Conservation (phyloP, 2,329 filamentous ascomycete species). For the Verticillium alfalfae region DNA sequence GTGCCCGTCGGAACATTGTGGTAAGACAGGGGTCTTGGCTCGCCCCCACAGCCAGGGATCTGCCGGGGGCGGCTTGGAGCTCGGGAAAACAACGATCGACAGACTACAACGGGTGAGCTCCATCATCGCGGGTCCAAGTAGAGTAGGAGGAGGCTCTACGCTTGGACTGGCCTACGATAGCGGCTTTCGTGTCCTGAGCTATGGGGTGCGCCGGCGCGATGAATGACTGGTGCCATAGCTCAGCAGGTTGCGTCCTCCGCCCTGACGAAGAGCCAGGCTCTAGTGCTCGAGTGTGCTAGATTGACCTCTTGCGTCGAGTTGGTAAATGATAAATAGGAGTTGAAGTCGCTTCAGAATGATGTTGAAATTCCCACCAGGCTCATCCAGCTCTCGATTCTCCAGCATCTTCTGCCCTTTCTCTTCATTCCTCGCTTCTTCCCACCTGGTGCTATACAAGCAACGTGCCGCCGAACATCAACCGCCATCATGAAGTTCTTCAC, state of each 20-base stretch:
- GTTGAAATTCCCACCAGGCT: neutral
- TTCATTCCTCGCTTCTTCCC: neutral
- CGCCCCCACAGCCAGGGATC: neutral
- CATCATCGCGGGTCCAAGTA: neutral
- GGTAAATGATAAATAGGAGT: neutral
- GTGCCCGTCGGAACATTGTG: neutral
- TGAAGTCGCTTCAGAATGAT: neutral
- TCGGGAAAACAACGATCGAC: neutral
- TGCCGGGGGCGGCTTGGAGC: neutral
- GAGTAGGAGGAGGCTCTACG: neutral
- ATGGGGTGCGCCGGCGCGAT: neutral
- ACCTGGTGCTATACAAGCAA: neutral
- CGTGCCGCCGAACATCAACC: neutral
- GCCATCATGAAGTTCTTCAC: slow-evolving; percentile 1
- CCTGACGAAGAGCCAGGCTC: neutral
- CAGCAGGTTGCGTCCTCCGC: neutral
- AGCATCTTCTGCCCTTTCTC: neutral
- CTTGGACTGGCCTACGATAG: neutral
- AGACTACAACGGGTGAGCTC: neutral
- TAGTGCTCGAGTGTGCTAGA: neutral
- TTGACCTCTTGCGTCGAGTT: neutral
- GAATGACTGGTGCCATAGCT: neutral
- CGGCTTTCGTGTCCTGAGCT: neutral
- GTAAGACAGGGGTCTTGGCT: neutral
- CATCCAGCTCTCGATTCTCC: neutral